Evolutionary conservation across 2,329 filamentous ascomycete genomes (phyloP).

Genomic region (Epichloe festucae): DNA sequence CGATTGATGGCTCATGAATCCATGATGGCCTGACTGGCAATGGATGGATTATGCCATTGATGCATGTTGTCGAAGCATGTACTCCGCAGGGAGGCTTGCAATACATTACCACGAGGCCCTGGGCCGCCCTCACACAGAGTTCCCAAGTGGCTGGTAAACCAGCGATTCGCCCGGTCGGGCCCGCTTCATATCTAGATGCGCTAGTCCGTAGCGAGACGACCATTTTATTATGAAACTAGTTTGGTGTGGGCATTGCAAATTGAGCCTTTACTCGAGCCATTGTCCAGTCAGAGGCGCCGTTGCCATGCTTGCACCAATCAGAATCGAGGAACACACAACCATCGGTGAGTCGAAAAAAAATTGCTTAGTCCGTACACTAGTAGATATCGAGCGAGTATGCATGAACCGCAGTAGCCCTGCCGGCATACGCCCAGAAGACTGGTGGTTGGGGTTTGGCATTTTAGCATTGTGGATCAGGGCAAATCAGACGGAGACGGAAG

Average conservation of each 20-base stretch:
- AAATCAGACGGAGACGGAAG: not conserved
- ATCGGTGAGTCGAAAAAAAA: conserved; percentile 5
- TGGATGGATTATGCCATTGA: not conserved
- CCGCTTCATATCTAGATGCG: not conserved
- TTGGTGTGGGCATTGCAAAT: too few species aligned
- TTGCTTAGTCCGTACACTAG: not conserved
- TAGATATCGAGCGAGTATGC: conserved; percentile 3
- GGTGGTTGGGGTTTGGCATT: conserved; percentile 3
- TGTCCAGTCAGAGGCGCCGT: conserved; percentile 5
- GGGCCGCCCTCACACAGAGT: not conserved
- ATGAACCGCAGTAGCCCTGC: conserved; percentile 6
- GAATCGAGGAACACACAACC: not conserved
- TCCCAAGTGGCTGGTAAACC: not conserved
- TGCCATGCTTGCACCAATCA: not conserved
- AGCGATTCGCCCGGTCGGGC: conserved; percentile 1
- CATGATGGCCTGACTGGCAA: not conserved
- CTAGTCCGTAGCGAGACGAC: not conserved
- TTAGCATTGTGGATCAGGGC: conserved; percentile 1
- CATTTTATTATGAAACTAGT: too few species aligned
- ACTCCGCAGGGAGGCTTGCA: not conserved
- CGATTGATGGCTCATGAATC: too few species aligned
- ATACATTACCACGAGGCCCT: not conserved
- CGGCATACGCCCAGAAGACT: conserved; percentile 1
- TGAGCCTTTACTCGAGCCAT: too few species aligned
- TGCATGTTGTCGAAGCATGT: not conserved